These are phyloP conservation scores for Panellus pusillus DNA, from an alignment of 768 basidiomycete genomes.

Conservation along the genomic window DNA sequence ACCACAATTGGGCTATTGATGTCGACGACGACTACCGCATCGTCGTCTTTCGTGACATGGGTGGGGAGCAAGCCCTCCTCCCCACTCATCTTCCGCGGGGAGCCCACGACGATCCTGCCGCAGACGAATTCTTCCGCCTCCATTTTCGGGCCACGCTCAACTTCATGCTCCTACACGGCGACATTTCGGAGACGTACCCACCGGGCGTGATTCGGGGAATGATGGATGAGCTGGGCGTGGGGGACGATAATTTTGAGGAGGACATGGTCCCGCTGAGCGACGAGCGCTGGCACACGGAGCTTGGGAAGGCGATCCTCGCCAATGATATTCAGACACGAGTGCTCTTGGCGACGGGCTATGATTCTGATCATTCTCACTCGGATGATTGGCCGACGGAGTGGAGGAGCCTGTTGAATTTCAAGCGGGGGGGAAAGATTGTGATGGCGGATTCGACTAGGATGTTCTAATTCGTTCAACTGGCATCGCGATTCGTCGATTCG, in stretches of 20 bases:
- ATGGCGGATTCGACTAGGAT: no score
- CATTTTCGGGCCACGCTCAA: constrained; percentile 4
- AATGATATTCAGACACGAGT: background rate
- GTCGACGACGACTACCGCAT: constrained; percentile 6
- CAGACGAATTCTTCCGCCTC: background rate
- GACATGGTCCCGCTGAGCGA: constrained; percentile 5
- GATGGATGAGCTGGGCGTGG: constrained; percentile 5
- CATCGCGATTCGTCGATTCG: no score
- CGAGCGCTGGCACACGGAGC: constrained; percentile 6
- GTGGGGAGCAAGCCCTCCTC: background rate
- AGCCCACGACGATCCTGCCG: background rate
- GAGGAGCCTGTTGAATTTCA: no score
- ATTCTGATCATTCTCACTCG: no score
- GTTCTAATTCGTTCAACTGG: no score
- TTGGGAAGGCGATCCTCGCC: constrained; percentile 9
- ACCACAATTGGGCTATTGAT: constrained; percentile 2
- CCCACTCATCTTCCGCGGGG: constrained; percentile 3
- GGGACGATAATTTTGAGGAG: background rate
- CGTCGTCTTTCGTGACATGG: background rate
- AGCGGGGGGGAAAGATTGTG: no score
- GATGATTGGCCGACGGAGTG: no score
- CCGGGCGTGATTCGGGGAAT: background rate
- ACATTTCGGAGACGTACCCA: constrained; percentile 7
- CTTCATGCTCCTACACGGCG: constrained; percentile 13
- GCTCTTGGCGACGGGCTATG: no score